These are phyloP conservation scores for Fagopyrum esculentum DNA, from an alignment of 148 eudicot species.

Conservation along the genomic window DNA sequence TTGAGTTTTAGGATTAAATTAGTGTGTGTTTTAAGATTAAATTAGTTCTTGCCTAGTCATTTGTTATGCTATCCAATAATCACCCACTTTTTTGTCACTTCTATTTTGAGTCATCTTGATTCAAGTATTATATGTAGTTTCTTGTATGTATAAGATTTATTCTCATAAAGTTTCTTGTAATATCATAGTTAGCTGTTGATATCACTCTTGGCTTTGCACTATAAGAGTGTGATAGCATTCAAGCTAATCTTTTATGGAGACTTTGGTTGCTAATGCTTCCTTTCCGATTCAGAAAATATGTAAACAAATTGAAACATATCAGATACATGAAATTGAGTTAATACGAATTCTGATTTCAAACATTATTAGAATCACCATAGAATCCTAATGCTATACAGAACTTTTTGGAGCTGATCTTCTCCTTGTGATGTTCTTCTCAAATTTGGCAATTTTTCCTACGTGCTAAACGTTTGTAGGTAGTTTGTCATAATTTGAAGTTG, in stretches of 20 bases:
- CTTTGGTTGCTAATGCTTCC: constrained; percentile 37
- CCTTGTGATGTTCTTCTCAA: no score
- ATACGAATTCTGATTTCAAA: no score
- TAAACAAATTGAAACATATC: no score
- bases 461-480: no score
- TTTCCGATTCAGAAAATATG: constrained; percentile 22
- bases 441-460: no score
- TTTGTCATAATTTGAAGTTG: no score
- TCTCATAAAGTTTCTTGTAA: no score
- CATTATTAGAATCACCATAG: no score
- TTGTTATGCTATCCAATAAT: background rate
- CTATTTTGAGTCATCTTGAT: background rate
- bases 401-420: no score
- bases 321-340: no score
- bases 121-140: background rate
- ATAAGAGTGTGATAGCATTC: background rate
- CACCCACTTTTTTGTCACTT: background rate
- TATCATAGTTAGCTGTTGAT: background rate
- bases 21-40: background rate
- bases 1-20: background rate
- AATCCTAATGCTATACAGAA: no score
- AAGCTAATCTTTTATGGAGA: constrained; percentile 31
- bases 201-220: background rate
- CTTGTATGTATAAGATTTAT: background rate
- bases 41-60: background rate